Percentiles rank a stretch among this genome's conserved stretches.
Evolutionary conservation across 2,329 filamentous ascomycete genomes (phyloP).

Genomic region (Penicillium janthinellum): DNA sequence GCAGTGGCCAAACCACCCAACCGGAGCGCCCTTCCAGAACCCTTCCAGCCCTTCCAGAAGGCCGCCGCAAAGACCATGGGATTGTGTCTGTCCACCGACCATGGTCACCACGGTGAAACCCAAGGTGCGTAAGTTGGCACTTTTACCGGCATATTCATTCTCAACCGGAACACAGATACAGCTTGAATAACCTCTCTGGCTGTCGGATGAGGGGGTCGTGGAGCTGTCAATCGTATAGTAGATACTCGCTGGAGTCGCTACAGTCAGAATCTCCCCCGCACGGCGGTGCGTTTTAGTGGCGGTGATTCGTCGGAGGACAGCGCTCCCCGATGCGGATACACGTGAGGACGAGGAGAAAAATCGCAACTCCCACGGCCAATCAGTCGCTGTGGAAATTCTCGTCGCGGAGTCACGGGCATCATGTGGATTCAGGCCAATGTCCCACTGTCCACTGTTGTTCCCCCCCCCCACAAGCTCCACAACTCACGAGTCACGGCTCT

Average conservation of each 20-base stretch:
- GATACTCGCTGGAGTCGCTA: not conserved
- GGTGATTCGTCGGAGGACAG: slow-evolving; percentile 27
- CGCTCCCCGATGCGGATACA: slow-evolving; percentile 20
- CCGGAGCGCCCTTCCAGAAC: slow-evolving; percentile 28
- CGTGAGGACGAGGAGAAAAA: slow-evolving; percentile 13
- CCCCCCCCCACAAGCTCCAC: too few relatives aligned
- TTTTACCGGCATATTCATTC: not conserved
- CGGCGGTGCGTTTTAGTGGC: not conserved
- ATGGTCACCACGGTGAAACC: not conserved
- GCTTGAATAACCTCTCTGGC: not conserved
- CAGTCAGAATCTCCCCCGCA: not conserved
- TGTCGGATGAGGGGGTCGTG: not conserved
- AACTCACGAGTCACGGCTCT: not conserved
- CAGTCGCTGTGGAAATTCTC: slow-evolving; percentile 4
- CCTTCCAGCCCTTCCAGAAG: slow-evolving; percentile 19
- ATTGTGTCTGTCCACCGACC: slow-evolving; percentile 6
- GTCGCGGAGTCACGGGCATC: not conserved
- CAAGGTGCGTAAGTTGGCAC: not conserved
- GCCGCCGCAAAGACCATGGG: slow-evolving; percentile 20
- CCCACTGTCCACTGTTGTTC: too few relatives aligned
- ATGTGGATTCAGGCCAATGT: not conserved
- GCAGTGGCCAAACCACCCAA: slow-evolving; percentile 4
- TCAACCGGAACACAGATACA: not conserved
- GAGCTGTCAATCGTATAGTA: not conserved
- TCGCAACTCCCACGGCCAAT: slow-evolving; percentile 9